Conservation (phyloP, 257 asterid species). For the Galeopsis tetrahit region DNA sequence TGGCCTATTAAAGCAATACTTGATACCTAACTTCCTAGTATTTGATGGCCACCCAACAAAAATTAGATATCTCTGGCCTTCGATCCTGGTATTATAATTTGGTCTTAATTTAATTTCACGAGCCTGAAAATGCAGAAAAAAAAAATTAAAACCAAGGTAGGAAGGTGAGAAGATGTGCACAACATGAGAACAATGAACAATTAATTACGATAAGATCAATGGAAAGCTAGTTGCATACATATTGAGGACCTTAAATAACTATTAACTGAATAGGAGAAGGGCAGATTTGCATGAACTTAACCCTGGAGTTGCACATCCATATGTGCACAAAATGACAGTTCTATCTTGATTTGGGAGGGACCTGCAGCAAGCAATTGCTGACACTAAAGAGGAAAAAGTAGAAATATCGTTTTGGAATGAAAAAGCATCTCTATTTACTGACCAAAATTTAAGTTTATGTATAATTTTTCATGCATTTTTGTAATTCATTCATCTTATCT, state of each 20-base stretch:
- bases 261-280: background rate
- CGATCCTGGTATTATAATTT: too few relatives aligned
- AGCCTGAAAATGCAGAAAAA: too few relatives aligned
- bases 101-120: too few relatives aligned
- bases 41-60: conserved; percentile 94
- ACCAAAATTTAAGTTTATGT: background rate
- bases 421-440: background rate
- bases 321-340: conserved; percentile 3
- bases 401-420: conserved; percentile 1
- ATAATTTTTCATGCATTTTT: background rate
- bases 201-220: background rate
- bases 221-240: conserved; percentile 4
- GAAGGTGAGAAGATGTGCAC: background rate
- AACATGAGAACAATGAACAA: background rate
- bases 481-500: background rate
- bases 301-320: background rate
- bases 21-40: conserved; percentile 82
- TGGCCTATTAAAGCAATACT: conserved; percentile 80
- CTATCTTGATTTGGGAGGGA: background rate
- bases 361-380: background rate
- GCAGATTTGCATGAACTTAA: background rate
- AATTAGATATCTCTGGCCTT: conserved; percentile 58
- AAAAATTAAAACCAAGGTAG: too few relatives aligned
- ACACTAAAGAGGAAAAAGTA: background rate
- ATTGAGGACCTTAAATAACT: background rate